Evolutionary conservation across 331 rosid genomes (phyloP).

Genomic region (Stylosanthes scabra): DNA sequence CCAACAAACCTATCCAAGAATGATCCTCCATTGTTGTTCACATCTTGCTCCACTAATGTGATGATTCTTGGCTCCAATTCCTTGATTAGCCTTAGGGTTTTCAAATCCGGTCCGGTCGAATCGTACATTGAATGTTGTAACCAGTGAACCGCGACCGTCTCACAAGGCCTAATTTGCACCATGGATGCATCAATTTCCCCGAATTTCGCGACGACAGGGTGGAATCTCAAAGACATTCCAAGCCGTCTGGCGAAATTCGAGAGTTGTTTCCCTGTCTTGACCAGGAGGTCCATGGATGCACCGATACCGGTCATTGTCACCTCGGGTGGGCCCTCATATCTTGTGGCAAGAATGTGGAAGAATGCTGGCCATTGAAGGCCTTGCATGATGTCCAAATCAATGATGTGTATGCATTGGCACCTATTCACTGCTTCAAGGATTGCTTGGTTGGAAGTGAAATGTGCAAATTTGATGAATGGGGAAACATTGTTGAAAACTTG

Average conservation of each 20-base stretch:
- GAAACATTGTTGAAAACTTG: constrained; percentile 77
- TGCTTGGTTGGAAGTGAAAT: constrained; percentile 91
- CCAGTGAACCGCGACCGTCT: constrained; percentile 84
- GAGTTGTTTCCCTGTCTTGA: constrained; percentile 74
- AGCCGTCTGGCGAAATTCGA: constrained; percentile 70
- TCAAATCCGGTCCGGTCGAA: constrained; percentile 81
- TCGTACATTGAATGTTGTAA: constrained; percentile 78
- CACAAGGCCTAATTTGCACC: constrained; percentile 54
- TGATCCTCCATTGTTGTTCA: constrained; percentile 64
- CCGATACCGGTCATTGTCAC: constrained; percentile 78
- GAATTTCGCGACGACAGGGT: constrained; percentile 59
- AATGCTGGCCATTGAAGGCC: constrained; percentile 95
- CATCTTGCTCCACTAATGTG: constrained; percentile 84
- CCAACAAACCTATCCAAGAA: constrained; percentile 91
- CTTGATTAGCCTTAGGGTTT: constrained; percentile 60
- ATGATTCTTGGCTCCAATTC: constrained; percentile 66
- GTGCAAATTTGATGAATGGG: constrained; percentile 88
- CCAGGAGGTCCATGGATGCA: constrained; percentile 62
- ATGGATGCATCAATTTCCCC: constrained; percentile 56
- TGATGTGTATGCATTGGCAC: constrained; percentile 59
- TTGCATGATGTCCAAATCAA: constrained; percentile 93
- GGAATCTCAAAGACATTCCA: constrained; percentile 69
- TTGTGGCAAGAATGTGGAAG: constrained; percentile 74
- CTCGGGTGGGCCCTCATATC: constrained; percentile 71
- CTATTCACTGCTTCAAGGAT: constrained; percentile 75